Base-by-base conservation (phyloP, 176 grass and related monocot species). In the Carex kokanica region DNA sequence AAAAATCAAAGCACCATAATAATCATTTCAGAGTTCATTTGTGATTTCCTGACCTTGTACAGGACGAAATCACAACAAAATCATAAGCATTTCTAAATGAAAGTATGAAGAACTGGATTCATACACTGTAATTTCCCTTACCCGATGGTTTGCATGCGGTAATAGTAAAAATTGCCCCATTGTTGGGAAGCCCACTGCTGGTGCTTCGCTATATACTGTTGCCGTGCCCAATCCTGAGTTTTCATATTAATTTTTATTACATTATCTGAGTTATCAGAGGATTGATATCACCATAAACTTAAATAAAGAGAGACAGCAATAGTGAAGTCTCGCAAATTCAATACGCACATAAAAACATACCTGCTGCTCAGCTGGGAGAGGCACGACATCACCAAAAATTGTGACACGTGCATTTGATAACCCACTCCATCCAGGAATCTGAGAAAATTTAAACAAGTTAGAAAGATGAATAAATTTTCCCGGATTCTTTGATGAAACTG, bases 141-240 rank as follows among this genome's bases (percentile, higher is more conserved):
- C 96, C 96, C 93, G 85, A 99, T 99, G 75, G 86, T 95, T 56
- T 93, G 90, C 96, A 98, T 95, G 74, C 89, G 92, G 71, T 95
- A 99, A 88, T 99, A 99, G 83, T 93, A 95, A 79, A 99, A 99
- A 82, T 99, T 99, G 81, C 96, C 96, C 96, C 96, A 99, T 80
- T 95, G 93, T 63, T 99, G 96, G 24, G 96, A 99, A 49, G 93
- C 88, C 96, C 96, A 99, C 53, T 99, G 96, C 78, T 95, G 96
- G 83, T 99, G 96, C 86, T 99, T 99, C 65, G 93, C 89, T 40
- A 95, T 88, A 15, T 99, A 99, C 81, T 99, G 91, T 79, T 99
- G 88, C 83, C 92, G 91, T 56, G 96, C 96, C 96, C 91, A 93
- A 81, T 99, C 96, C 96, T 99, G 61, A 83, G 74, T 65, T 67